Evolutionary conservation across 306 rosid species (phyloP).

Genomic region (Glycine tomentella): DNA sequence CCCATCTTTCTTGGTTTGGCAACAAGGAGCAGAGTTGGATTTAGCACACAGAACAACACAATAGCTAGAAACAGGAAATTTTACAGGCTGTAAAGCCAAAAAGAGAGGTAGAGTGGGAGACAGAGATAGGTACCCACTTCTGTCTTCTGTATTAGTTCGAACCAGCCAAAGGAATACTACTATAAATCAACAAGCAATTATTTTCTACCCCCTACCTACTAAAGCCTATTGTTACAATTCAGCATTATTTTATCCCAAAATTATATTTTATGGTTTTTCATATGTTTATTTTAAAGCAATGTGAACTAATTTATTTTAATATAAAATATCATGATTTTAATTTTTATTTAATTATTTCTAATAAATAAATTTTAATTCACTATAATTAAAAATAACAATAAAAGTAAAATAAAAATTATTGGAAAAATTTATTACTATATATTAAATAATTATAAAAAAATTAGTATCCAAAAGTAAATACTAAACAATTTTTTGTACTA

Average conservation of each 20-base stretch:
- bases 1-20: no score
- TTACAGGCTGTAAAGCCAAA: not conserved
- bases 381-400: no score
- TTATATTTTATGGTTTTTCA: not conserved
- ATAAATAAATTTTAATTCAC: no score
- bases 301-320: no score
- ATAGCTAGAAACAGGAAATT: not conserved
- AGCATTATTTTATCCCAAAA: not conserved
- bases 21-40: no score
- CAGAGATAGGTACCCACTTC: not conserved
- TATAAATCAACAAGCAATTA: not conserved
- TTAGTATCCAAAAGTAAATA: no score
- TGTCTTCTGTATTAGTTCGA: not conserved
- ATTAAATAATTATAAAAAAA: no score
- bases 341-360: no score
- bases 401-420: no score
- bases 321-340: no score
- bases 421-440: no score
- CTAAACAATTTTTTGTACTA: no score
- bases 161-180: not conserved
- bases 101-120: not conserved
- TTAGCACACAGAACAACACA: not conserved
- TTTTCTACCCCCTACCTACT: conserved; percentile 11
- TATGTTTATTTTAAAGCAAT: not conserved
- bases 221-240: not conserved